phyloP scores from a whole-genome alignment of 1,139 yeast genomes.

The Candida sojae region DNA sequence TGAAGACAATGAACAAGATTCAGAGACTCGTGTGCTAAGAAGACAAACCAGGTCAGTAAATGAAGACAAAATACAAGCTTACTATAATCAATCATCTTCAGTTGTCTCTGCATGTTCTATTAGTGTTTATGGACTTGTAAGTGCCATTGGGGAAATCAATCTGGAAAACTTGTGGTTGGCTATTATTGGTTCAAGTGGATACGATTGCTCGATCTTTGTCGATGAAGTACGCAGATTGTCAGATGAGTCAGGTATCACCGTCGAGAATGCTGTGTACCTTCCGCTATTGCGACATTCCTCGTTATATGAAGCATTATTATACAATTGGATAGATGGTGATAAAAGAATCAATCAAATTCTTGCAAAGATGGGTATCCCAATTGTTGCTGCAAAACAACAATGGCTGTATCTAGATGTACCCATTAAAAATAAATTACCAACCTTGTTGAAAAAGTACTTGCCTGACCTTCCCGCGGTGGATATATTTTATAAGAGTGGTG shows the following conservation, averaged over 20 bases:
- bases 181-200: constrained; percentile 67
- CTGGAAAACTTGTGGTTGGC: constrained; percentile 81
- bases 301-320: constrained; percentile 84
- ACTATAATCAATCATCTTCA: constrained; percentile 83
- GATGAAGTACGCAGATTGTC: constrained; percentile 83
- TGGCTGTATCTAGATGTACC: constrained; percentile 90
- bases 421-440: constrained; percentile 71
- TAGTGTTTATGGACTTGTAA: constrained; percentile 75
- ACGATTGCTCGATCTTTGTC: constrained; percentile 4
- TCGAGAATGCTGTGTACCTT: constrained; percentile 84
- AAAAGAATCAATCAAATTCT: constrained; percentile 85
- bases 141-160: constrained; percentile 64
- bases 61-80: constrained; percentile 68
- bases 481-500: constrained; percentile 70
- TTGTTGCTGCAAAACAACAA: constrained; percentile 84
- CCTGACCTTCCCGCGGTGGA: constrained; percentile 63
- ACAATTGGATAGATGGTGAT: constrained; percentile 80
- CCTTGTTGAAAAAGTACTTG: constrained; percentile 68
- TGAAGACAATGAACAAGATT: constrained; percentile 30
- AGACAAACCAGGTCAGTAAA: constrained; percentile 36
- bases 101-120: constrained; percentile 74
- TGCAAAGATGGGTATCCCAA: constrained; percentile 94
- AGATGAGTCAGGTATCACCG: constrained; percentile 65
- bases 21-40: constrained; percentile 34
- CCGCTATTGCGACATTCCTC: constrained; percentile 93